Evolutionary conservation across 768 basidiomycete genomes (phyloP).

Genomic region (Suillus luteus): DNA sequence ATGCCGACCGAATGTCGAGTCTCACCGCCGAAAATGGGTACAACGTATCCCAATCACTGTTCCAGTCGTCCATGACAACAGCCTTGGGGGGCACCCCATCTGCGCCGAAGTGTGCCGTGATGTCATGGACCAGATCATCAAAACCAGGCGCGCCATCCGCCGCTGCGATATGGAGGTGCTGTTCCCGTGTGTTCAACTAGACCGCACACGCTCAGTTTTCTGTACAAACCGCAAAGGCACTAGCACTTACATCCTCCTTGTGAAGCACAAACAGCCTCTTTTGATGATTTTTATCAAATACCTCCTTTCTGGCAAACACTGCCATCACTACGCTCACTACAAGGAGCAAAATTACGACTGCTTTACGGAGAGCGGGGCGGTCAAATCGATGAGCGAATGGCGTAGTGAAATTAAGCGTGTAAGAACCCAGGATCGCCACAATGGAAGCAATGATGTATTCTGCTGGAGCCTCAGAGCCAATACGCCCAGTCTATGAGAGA

Average conservation of each 20-base stretch:
- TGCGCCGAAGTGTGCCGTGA: conserved; percentile 62
- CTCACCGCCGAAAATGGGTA: conserved; percentile 79
- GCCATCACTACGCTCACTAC: conserved; percentile 54
- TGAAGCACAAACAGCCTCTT: conserved; percentile 84
- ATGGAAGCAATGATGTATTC: conserved; percentile 89
- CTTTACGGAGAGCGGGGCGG: conserved; percentile 36
- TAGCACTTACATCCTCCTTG: conserved; percentile 73
- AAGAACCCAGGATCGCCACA: conserved; percentile 56
- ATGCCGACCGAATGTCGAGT: background rate
- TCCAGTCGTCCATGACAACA: conserved; percentile 71
- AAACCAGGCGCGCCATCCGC: conserved; percentile 86
- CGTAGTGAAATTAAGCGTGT: conserved; percentile 58
- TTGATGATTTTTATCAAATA: conserved; percentile 86
- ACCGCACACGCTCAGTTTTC: background rate
- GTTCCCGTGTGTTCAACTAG: conserved; percentile 71
- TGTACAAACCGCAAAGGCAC: background rate
- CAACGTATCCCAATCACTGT: conserved; percentile 85
- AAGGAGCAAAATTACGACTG: conserved; percentile 48
- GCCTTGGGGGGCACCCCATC: conserved; percentile 41
- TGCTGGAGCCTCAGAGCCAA: conserved; percentile 79
- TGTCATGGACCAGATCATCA: conserved; percentile 55
- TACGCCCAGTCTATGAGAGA: conserved; percentile 69
- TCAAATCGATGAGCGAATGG: conserved; percentile 80
- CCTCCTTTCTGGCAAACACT: conserved; percentile 56
- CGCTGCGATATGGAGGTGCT: conserved; percentile 77